Conservation (phyloP, 2,329 filamentous ascomycete genomes). For the Aspergillus sclerotialis region DNA sequence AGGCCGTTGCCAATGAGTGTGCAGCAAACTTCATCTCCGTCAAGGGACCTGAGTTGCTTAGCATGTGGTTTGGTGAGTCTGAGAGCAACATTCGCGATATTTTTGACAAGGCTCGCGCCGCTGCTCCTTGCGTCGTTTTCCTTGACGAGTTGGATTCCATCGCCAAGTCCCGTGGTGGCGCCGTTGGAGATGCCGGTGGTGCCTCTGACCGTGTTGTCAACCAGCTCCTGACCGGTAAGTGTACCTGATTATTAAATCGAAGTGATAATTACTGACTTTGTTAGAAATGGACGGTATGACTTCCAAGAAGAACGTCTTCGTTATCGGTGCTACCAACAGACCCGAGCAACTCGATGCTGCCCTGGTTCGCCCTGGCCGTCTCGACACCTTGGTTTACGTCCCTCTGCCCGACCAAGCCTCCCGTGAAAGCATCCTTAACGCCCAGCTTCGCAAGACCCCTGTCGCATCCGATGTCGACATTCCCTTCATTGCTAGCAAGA, state of each 20-base stretch:
- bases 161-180: constrained; percentile 97
- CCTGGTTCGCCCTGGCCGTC: constrained; percentile 94
- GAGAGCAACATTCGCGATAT: constrained; percentile 99
- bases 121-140: constrained; percentile 97
- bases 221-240: constrained; percentile 90
- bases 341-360: constrained; percentile 98
- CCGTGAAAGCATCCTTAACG: constrained; percentile 82
- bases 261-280: constrained; percentile 35
- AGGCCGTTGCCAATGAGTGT: constrained; percentile 98
- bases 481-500: constrained; percentile 88
- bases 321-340: constrained; percentile 97
- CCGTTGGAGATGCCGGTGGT: constrained; percentile 90
- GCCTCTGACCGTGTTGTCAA: constrained; percentile 99
- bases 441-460: constrained; percentile 97
- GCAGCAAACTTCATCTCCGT: constrained; percentile 99
- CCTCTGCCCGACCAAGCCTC: constrained; percentile 88
- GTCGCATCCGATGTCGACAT: constrained; percentile 83
- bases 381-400: constrained; percentile 97
- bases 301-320: constrained; percentile 99
- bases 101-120: constrained; percentile 98
- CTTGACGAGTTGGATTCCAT: constrained; percentile 98
- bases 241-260: constrained; percentile 3
- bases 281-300: constrained; percentile 99
- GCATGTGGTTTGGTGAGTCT: constrained; percentile 99
- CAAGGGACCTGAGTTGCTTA: constrained; percentile 95